Conservation (phyloP, 2,329 filamentous ascomycete genomes). For the Xylariaceae sp. region DNA sequence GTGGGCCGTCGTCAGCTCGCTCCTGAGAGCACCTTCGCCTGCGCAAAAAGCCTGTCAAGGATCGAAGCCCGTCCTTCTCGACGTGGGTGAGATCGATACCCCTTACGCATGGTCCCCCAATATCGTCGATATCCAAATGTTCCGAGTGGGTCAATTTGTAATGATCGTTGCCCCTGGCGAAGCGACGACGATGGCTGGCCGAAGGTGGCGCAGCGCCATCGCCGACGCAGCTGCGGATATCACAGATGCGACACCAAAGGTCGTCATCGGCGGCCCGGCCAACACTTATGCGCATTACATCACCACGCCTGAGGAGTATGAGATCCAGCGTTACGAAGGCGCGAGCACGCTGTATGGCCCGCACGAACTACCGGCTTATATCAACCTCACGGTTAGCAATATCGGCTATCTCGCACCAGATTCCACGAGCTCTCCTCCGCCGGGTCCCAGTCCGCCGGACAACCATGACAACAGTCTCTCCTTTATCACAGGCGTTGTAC, state of each 20-base stretch:
- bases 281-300: constrained; percentile 88
- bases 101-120: constrained; percentile 88
- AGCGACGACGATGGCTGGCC: constrained; percentile 85
- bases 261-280: constrained; percentile 80
- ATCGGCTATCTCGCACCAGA: constrained; percentile 60
- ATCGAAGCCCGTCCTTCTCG: constrained; percentile 79
- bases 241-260: constrained; percentile 52
- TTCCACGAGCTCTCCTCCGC: constrained; percentile 38
- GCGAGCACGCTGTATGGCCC: constrained; percentile 85
- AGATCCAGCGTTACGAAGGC: constrained; percentile 88
- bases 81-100: constrained; percentile 70
- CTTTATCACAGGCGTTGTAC: constrained; percentile 77
- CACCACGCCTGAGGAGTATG: constrained; percentile 74
- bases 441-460: constrained; percentile 68
- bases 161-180: constrained; percentile 85
- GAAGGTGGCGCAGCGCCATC: constrained; percentile 76
- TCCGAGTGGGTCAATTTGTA: constrained; percentile 78
- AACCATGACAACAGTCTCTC: constrained; percentile 71
- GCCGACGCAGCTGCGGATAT: constrained; percentile 43
- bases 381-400: constrained; percentile 75
- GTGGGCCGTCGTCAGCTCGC: constrained; percentile 69
- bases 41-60: constrained; percentile 71
- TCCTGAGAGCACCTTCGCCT: constrained; percentile 64
- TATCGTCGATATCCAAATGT: constrained; percentile 79
- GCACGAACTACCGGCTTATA: constrained; percentile 78